Evolutionary conservation across 208 protist genomes (phyloP), one percentile per base, ranked within the genome.

Genomic region (Acanthamoeba sp.): DNA sequence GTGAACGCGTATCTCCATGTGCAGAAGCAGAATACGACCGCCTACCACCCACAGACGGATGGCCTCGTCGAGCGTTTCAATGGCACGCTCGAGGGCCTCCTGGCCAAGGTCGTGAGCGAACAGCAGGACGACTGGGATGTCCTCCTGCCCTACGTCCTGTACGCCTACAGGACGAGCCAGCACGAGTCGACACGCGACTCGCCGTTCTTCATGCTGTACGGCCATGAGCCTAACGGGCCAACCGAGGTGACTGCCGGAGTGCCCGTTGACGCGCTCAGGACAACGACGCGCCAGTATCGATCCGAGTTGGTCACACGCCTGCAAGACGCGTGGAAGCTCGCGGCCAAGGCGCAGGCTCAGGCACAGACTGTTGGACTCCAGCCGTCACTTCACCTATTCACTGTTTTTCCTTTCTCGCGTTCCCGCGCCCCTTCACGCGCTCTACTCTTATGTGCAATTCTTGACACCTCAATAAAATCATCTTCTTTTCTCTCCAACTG

Each of bases 11-110:
- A 38, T 6, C 90, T 95, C 20, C 29, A 22, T 4, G 78, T 95
- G 1, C 55, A 34, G 0, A 85, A 96, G 76, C 0, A 89, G 34
- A 40, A 62, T 22, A 95, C 94, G 12, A 62, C 85, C 0, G 27
- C 85, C 20, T 91, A 96, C 64, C 95, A 96, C 32, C 95, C 95
- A 12, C 78, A 96, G 52, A 94, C 94, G 3, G 78, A 96, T 69
- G 94, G 95, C 34, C 62, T 69, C 0, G 94, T 94, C 6, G 94
- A 96, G 69, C 42, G 80, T 1, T 88, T 95, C 36, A 96, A 96
- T 16, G 24, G 59, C 22, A 94, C 87, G 27, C 36, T n/a, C 55
- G 14, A 62, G 22, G 55, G 55, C 7, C 55, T 62, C 1, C 55
- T 62, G 55, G 55, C 22, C 4, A 84, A 40, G 20, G 69, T 62